These are phyloP conservation scores for Pseudozyma hubeiensis DNA, from an alignment of 1,284 basidiomycete genomes.

Conservation along the genomic window DNA sequence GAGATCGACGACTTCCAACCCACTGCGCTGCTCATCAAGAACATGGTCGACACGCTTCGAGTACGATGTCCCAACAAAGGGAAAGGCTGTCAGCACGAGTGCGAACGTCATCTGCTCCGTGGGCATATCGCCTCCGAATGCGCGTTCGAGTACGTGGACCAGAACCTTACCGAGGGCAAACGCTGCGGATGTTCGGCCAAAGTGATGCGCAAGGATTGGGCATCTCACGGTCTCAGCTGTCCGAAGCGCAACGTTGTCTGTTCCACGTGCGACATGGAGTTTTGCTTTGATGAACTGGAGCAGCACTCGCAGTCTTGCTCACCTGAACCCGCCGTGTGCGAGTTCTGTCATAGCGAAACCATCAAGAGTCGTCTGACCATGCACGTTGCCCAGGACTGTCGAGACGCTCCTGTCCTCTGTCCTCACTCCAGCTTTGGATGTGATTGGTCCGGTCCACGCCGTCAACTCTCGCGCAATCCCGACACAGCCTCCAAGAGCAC, in stretches of 20 bases:
- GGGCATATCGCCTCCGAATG: constrained; percentile 42
- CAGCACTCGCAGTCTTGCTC: constrained; percentile 26
- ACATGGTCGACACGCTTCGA: constrained; percentile 57
- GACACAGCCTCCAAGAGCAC: constrained; percentile 18
- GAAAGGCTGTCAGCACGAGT: constrained; percentile 49
- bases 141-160: constrained; percentile 50
- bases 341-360: constrained; percentile 20
- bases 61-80: constrained; percentile 50
- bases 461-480: constrained; percentile 1
- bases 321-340: constrained; percentile 35
- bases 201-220: constrained; percentile 59
- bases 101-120: constrained; percentile 47
- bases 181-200: constrained; percentile 51
- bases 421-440: constrained; percentile 44
- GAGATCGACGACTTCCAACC: constrained; percentile 36
- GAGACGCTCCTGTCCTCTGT: constrained; percentile 30
- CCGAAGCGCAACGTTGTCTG: constrained; percentile 37
- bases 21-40: constrained; percentile 51
- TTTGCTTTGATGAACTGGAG: constrained; percentile 34
- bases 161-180: constrained; percentile 26
- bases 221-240: constrained; percentile 29
- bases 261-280: constrained; percentile 21
- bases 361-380: constrained; percentile 31
- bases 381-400: constrained; percentile 37
- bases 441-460: constrained; percentile 39